Evolutionary conservation across 1,284 basidiomycete genomes (phyloP).

Genomic region (Microbotryum scabiosae): DNA sequence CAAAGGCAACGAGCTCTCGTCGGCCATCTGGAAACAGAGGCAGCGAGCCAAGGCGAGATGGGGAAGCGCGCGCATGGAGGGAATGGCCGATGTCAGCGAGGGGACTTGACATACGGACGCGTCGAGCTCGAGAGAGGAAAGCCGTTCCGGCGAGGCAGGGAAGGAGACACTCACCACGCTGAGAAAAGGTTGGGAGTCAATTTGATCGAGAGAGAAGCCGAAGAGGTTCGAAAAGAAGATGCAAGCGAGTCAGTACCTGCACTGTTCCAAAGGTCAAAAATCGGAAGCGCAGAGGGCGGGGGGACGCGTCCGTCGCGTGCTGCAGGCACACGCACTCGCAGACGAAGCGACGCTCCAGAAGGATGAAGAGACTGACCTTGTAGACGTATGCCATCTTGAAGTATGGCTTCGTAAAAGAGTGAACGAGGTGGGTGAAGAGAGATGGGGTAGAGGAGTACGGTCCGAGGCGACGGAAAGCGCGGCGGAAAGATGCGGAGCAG

Average conservation of each 20-base stretch:
- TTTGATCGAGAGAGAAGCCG: not conserved
- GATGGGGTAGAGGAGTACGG: not conserved
- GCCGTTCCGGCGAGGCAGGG: not conserved
- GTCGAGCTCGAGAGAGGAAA: not conserved
- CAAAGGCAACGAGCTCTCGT: slow-evolving; percentile 77
- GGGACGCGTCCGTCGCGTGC: not conserved
- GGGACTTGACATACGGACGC: too few relatives aligned
- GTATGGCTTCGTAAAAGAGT: not conserved
- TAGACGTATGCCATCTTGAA: slow-evolving; percentile 29
- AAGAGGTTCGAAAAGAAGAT: not conserved
- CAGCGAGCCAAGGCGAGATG: not conserved
- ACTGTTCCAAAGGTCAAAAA: not conserved
- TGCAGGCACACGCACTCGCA: not conserved
- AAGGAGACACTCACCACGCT: slow-evolving; percentile 18
- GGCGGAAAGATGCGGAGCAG: too few relatives aligned
- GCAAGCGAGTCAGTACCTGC: slow-evolving; percentile 1
- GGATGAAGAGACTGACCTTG: slow-evolving; percentile 18
- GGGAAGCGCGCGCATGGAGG: not conserved
- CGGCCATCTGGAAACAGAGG: slow-evolving; percentile 47
- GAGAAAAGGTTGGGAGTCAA: not conserved
- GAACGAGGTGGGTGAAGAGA: not conserved
- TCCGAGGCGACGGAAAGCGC: too few relatives aligned
- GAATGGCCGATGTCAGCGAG: not conserved
- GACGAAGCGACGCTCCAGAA: not conserved
- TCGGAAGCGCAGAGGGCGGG: not conserved